phyloP scores from a whole-genome alignment of 2,329 filamentous ascomycete genomes.

The Paecilomyces fulvus region DNA sequence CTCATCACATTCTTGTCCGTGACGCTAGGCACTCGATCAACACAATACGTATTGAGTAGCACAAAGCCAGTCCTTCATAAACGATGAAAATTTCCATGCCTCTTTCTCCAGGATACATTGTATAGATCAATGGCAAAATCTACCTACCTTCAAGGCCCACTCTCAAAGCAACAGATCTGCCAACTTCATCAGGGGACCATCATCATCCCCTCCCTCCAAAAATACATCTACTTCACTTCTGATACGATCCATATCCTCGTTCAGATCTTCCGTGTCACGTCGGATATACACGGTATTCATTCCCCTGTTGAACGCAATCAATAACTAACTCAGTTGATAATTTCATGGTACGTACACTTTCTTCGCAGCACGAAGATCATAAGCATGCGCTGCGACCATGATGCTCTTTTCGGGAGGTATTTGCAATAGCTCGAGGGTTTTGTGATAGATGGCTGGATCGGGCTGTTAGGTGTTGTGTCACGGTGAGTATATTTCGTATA shows the following conservation, averaged over 20 bases:
- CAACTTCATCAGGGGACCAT: not conserved
- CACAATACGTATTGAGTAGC: no score
- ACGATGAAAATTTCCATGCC: no score
- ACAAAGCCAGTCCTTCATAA: no score
- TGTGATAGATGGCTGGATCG: conserved; percentile 39
- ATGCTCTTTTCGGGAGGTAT: conserved; percentile 39
- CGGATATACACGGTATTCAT: not conserved
- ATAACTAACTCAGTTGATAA: not conserved
- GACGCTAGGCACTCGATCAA: no score
- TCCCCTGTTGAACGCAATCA: not conserved
- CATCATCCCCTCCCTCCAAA: not conserved
- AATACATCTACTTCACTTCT: not conserved
- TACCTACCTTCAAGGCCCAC: no score
- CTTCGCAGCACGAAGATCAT: conserved; percentile 44
- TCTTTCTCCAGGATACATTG: no score
- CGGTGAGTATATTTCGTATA: not conserved
- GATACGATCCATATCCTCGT: not conserved
- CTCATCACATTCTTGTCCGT: no score
- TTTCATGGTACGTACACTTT: conserved; percentile 32
- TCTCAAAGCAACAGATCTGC: not conserved
- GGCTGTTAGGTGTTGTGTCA: conserved; percentile 25
- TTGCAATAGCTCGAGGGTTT: conserved; percentile 38
- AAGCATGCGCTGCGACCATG: conserved; percentile 48
- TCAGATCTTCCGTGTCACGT: not conserved
- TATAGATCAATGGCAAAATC: no score